These are phyloP conservation scores for Stephanodiscus triporus DNA, from an alignment of 108 stramenopile genomes.

Conservation along the genomic window DNA sequence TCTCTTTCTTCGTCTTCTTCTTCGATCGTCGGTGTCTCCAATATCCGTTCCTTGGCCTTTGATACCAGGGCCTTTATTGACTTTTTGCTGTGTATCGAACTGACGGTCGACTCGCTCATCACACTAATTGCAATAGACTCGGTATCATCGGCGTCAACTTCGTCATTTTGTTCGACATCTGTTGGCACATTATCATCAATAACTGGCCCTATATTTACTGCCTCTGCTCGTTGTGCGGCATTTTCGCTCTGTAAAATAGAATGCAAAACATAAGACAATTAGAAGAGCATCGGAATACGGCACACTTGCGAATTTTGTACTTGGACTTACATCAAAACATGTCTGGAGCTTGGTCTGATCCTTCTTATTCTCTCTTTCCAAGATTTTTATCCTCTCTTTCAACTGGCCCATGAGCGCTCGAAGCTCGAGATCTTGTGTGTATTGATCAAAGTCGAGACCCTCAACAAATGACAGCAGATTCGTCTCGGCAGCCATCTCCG, in stretches of 20 bases:
- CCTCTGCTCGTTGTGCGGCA: conserved; percentile 37
- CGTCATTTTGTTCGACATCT: conserved; percentile 22
- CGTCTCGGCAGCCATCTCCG: conserved; percentile 59
- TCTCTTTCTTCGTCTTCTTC: conserved; percentile 7
- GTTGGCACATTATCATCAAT: conserved; percentile 33
- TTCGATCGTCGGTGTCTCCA: conserved; percentile 33
- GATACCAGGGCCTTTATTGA: conserved; percentile 41
- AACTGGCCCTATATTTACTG: conserved; percentile 21
- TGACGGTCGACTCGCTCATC: conserved; percentile 47
- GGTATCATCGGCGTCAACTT: conserved; percentile 41
- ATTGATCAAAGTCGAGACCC: conserved; percentile 80
- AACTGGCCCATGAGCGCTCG: conserved; percentile 52
- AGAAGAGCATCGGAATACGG: conserved; percentile 1
- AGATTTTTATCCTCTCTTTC: conserved; percentile 45
- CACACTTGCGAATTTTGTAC: too few relatives aligned
- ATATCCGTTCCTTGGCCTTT: conserved; percentile 41
- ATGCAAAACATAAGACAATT: background rate
- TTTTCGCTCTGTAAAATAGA: conserved; percentile 41
- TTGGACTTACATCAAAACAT: conserved; percentile 39
- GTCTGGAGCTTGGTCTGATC: conserved; percentile 47
- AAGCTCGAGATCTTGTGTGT: conserved; percentile 78
- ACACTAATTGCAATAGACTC: conserved; percentile 48
- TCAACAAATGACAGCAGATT: conserved; percentile 80
- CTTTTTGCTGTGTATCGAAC: conserved; percentile 52
- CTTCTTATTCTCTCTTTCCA: conserved; percentile 51